Percentiles rank a stretch among this genome's conserved stretches.
phyloP scores from a whole-genome alignment of 192 early-diverging fungal genomes.

The Backusella tuberculispora region DNA sequence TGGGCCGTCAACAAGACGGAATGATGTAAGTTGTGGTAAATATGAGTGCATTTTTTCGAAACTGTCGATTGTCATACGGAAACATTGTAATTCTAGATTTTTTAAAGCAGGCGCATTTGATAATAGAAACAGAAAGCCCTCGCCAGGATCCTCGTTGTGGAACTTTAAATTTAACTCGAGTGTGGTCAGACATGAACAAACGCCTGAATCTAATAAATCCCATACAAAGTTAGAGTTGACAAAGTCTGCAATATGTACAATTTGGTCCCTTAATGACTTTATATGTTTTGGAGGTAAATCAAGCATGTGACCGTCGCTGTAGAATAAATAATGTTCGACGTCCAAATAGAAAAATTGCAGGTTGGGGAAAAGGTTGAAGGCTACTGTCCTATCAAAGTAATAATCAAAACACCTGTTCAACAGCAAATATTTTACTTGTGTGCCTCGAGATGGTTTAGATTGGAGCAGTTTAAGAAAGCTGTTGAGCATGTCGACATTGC shows the following conservation, averaged over 20 bases:
- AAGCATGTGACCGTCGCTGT: constrained; percentile 3
- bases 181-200: constrained; percentile 5
- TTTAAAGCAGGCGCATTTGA: not conserved
- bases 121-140: not conserved
- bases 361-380: constrained; percentile 9
- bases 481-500: constrained; percentile 13
- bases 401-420: constrained; percentile 8
- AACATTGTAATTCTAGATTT: not conserved
- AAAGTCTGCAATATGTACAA: not conserved
- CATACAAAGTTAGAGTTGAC: constrained; percentile 2
- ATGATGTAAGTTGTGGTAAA: not conserved
- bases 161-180: constrained; percentile 9
- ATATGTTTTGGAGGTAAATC: constrained; percentile 4
- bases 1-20: not conserved
- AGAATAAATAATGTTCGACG: constrained; percentile 5
- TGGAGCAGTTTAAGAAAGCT: not conserved
- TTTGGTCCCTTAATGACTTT: not conserved
- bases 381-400: not conserved
- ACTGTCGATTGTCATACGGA: constrained; percentile 3
- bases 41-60: constrained; percentile 7
- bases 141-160: not conserved
- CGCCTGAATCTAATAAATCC: not conserved
- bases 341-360: constrained; percentile 5
- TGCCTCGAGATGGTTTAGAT: constrained; percentile 5
- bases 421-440: not conserved